Base-by-base conservation (phyloP, 2,329 filamentous ascomycete genomes). In the Fusarium armeniacum region DNA sequence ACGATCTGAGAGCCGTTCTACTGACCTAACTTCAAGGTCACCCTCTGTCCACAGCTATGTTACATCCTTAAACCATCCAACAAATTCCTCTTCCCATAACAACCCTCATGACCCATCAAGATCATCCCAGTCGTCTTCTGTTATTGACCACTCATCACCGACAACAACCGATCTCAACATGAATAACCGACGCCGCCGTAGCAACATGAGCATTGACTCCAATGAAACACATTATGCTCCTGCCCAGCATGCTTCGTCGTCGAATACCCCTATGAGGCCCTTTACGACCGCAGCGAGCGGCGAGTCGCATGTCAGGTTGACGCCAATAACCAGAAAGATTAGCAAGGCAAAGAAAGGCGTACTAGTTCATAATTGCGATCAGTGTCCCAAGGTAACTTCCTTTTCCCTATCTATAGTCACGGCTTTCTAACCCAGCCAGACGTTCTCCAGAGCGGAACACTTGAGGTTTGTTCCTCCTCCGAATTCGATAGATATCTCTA, bases 371-470 rank as follows among this genome's bases (percentile, higher is more conserved):
- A 81, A 79, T 4, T 88, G 86, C 67, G 82, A 87, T 8, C 77
- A 80, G 56, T 88, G 86, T 69, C 77, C 82, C 20, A 88, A 87
- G 82, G 85, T 86, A 78, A 38, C 49, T 30, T 60, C 44, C 56
- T 38, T 40, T 44, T 41, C 40, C 32, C 36, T n/a, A 8, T 20
- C 47, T 28, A 28, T 8, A 28, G 44, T 38, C 45, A 26, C 65
- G 47, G 22, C 40, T 28, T 38, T 62, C 51, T 66, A 32, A 70
- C 46, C 18, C 36, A 49, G 20, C 20, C 11, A 89, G 87, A 89
- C 85, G 3, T 90, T 90, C 66, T 89, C 87, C 15, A 81, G 88
- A 73, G 88, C 87, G 32, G 87, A 90, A 73, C 88, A 90, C 77
- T 78, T 90, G 43, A 86, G 86, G 87, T 89, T 75, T 67, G 80